Conservation (phyloP, 225 moss, liverwort and hornwort species). For the Rhytidiadelphus loreus region DNA sequence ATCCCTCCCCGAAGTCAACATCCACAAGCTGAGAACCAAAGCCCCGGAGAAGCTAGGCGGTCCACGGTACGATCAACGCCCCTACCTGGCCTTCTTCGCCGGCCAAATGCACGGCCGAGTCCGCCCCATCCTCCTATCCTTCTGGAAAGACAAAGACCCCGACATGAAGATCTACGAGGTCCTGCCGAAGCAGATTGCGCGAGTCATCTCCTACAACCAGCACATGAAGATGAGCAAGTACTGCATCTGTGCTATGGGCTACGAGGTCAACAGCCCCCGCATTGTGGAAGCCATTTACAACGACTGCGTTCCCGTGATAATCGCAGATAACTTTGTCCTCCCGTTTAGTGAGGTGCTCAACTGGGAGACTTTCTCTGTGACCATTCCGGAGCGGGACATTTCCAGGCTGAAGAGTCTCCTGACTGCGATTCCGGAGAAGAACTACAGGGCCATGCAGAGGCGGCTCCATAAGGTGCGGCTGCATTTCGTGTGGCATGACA, state of each 20-base stretch:
- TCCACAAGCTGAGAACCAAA: background rate
- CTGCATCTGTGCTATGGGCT: conserved; percentile 78
- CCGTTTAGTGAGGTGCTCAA: conserved; percentile 68
- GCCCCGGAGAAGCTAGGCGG: conserved; percentile 17
- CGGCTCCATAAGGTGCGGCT: conserved; percentile 38
- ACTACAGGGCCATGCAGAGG: conserved; percentile 40
- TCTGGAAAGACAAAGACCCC: conserved; percentile 45
- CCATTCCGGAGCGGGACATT: conserved; percentile 50
- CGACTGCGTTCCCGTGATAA: conserved; percentile 82
- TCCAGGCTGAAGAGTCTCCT: conserved; percentile 44
- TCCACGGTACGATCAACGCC: conserved; percentile 32
- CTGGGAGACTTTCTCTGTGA: conserved; percentile 68
- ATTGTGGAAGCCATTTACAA: conserved; percentile 79
- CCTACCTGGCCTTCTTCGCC: conserved; percentile 55
- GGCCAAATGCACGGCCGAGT: conserved; percentile 60
- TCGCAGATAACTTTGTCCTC: conserved; percentile 71
- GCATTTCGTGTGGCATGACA: conserved; percentile 66
- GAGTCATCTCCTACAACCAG: conserved; percentile 22
- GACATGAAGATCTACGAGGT: conserved; percentile 63
- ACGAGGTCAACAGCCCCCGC: conserved; percentile 85
- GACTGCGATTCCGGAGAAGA: conserved; percentile 26
- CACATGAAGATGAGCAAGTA: conserved; percentile 83
- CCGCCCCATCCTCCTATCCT: conserved; percentile 18
- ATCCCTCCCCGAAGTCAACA: conserved; percentile 33
- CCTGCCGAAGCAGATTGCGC: conserved; percentile 18